These are phyloP conservation scores for Candida silvicultrix DNA, from an alignment of 805 yeast genomes.

Conservation along the genomic window DNA sequence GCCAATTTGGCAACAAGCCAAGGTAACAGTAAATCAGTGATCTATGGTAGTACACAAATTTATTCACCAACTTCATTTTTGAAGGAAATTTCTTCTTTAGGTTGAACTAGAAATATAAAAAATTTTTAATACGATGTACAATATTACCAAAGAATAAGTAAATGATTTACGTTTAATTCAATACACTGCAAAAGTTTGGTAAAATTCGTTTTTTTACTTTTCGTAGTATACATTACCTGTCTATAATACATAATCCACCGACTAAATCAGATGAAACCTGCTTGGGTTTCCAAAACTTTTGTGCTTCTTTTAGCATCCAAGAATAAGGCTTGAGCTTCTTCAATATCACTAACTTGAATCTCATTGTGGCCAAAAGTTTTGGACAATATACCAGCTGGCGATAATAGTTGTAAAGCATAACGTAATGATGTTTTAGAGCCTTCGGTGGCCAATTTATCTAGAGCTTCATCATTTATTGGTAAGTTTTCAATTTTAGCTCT, in stretches of 20 bases:
- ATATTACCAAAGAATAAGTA: too few species aligned
- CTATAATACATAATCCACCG: neutral
- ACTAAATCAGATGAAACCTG: neutral
- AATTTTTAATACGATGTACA: neutral
- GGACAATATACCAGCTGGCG: constrained; percentile 86
- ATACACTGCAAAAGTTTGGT: too few species aligned
- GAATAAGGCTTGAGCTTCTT: constrained; percentile 77
- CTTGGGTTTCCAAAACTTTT: constrained; percentile 40
- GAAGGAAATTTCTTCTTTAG: constrained; percentile 55
- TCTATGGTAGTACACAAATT: constrained; percentile 83
- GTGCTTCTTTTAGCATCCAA: constrained; percentile 83
- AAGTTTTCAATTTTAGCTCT: constrained; percentile 76
- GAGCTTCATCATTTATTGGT: constrained; percentile 59
- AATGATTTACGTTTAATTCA: too few species aligned
- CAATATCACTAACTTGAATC: constrained; percentile 64
- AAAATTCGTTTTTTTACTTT: neutral
- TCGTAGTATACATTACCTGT: neutral
- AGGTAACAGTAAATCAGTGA: constrained; percentile 46
- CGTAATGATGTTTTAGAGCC: constrained; percentile 81
- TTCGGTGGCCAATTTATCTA: constrained; percentile 63
- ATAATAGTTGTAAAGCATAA: constrained; percentile 83
- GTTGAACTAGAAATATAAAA: constrained; percentile 13
- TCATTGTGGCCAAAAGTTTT: constrained; percentile 66
- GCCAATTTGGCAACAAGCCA: constrained; percentile 32
- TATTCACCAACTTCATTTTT: constrained; percentile 66